A percentile compares a stretch with the other conserved stretches of the same genome.
These are phyloP conservation scores for Aschersonia sp. DNA, from an alignment of 2,329 filamentous ascomycete genomes.

Conservation along the genomic window DNA sequence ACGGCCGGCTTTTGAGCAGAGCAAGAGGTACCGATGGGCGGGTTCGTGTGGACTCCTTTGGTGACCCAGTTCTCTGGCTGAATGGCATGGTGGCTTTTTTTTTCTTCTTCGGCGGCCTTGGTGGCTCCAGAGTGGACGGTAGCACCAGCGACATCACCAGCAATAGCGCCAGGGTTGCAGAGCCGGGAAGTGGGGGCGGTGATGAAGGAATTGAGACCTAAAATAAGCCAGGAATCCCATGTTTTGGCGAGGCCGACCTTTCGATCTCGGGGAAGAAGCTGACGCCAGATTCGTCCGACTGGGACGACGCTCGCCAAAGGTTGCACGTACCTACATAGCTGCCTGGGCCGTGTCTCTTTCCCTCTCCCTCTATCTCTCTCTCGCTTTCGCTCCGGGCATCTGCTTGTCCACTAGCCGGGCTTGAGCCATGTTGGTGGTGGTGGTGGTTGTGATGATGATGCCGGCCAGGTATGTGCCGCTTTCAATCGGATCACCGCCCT, in stretches of 20 bases:
- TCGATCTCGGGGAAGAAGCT: too few relatives aligned
- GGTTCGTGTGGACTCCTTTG: conserved; percentile 1
- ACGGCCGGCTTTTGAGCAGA: not conserved
- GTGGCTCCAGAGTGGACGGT: conserved; percentile 1
- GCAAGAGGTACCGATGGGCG: conserved; percentile 1
- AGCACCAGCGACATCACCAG: not conserved
- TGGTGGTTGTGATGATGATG: too few relatives aligned
- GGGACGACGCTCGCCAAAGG: too few relatives aligned
- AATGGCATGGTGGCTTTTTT: conserved; percentile 1
- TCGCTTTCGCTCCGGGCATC: too few relatives aligned
- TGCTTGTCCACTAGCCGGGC: too few relatives aligned
- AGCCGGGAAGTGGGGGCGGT: not conserved
- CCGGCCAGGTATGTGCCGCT: not conserved
- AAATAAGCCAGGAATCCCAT: not conserved
- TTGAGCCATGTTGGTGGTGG: too few relatives aligned
- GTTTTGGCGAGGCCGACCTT: not conserved
- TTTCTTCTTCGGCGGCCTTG: not conserved
- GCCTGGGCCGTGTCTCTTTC: too few relatives aligned
- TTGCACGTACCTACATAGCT: too few relatives aligned
- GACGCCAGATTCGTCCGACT: too few relatives aligned
- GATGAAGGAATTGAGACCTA: not conserved
- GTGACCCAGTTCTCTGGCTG: conserved; percentile 2
- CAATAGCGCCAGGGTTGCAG: not conserved
- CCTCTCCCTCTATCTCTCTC: too few relatives aligned
- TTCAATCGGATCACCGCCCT: not conserved